A percentile compares a stretch with the other conserved stretches of the same genome.
Evolutionary conservation across 2,329 filamentous ascomycete species (phyloP).

Genomic region (Bipolaris sorokiniana): DNA sequence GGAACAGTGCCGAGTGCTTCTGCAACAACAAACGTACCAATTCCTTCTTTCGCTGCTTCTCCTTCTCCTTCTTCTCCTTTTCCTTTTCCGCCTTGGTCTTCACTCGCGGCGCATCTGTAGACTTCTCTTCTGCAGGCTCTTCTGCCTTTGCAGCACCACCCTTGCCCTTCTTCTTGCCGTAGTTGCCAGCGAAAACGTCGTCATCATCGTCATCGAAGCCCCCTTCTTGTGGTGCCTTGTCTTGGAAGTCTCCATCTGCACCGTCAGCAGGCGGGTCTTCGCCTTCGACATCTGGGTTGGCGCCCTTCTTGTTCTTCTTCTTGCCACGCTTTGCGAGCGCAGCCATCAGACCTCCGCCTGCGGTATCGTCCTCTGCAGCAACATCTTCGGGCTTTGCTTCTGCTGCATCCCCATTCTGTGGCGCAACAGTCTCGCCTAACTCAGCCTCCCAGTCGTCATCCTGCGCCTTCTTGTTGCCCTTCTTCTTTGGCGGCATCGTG

Average conservation of each 20-base stretch:
- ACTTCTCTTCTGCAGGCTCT: constrained; percentile 45
- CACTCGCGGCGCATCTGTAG: constrained; percentile 59
- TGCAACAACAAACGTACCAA: constrained; percentile 65
- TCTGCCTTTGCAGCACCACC: constrained; percentile 54
- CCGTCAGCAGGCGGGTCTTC: constrained; percentile 60
- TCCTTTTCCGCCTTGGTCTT: constrained; percentile 99
- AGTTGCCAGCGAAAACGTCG: constrained; percentile 78
- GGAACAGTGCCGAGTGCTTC: constrained; percentile 1
- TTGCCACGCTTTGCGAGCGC: constrained; percentile 61
- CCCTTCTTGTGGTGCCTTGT: constrained; percentile 80
- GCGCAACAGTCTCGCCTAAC: constrained; percentile 77
- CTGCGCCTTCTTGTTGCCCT: constrained; percentile 83
- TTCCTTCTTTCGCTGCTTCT: constrained; percentile 99
- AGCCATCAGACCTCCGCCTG: constrained; percentile 56
- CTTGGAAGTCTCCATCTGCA: constrained; percentile 56
- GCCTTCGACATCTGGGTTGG: constrained; percentile 72
- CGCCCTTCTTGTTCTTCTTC: constrained; percentile 85
- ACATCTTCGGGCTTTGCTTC: constrained; percentile 36
- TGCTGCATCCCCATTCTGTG: constrained; percentile 58
- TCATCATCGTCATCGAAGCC: constrained; percentile 70
- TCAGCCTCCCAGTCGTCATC: constrained; percentile 97
- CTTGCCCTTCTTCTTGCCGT: constrained; percentile 73
- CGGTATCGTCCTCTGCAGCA: constrained; percentile 57
- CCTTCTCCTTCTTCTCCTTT: constrained; percentile 94
- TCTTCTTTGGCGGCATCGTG: constrained; percentile 93